Percentiles rank a stretch among this genome's conserved stretches.
These are phyloP conservation scores for Globisporangium echinulatum DNA, from an alignment of 352 stramenopile species.

Conservation along the genomic window DNA sequence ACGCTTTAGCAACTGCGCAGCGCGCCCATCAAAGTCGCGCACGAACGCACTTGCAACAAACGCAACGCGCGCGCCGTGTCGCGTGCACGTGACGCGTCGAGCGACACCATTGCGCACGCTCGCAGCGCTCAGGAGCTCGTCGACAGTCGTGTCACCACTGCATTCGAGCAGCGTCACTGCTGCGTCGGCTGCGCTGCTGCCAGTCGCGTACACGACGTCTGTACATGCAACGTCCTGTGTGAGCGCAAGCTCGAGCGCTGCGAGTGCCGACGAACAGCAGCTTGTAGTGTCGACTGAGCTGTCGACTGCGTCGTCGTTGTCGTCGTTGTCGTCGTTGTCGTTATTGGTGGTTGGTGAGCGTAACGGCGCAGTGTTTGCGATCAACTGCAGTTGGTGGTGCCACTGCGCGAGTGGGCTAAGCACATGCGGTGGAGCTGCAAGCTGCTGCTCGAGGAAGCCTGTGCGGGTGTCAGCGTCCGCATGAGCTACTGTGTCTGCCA, in stretches of 20 bases:
- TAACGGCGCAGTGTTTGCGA: background rate
- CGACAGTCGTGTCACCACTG: background rate
- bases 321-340: background rate
- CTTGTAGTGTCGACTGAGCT: slow-evolving; percentile 5
- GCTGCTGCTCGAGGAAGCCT: slow-evolving; percentile 46
- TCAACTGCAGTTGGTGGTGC: slow-evolving; percentile 34
- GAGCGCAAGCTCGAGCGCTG: slow-evolving; percentile 11
- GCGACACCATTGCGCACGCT: slow-evolving; percentile 21
- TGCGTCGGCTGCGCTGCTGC: slow-evolving; percentile 21
- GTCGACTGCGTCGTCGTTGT: background rate
- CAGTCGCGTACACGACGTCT: slow-evolving; percentile 35
- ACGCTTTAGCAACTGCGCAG: slow-evolving; percentile 9
- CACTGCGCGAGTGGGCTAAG: slow-evolving; percentile 34
- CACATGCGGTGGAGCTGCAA: slow-evolving; percentile 2
- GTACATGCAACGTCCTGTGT: slow-evolving; percentile 26
- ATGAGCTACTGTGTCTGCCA: background rate
- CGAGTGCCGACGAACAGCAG: background rate
- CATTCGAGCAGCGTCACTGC: slow-evolving; percentile 24
- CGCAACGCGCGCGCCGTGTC: background rate
- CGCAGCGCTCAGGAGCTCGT: slow-evolving; percentile 53
- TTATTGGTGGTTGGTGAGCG: background rate
- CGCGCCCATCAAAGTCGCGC: slow-evolving; percentile 14
- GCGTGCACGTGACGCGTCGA: slow-evolving; percentile 32
- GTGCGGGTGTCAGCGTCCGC: background rate
- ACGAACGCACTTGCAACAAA: slow-evolving; percentile 28